These are phyloP conservation scores for Trichoderma gamsii DNA, from an alignment of 495 filamentous ascomycete genomes.

Conservation along the genomic window DNA sequence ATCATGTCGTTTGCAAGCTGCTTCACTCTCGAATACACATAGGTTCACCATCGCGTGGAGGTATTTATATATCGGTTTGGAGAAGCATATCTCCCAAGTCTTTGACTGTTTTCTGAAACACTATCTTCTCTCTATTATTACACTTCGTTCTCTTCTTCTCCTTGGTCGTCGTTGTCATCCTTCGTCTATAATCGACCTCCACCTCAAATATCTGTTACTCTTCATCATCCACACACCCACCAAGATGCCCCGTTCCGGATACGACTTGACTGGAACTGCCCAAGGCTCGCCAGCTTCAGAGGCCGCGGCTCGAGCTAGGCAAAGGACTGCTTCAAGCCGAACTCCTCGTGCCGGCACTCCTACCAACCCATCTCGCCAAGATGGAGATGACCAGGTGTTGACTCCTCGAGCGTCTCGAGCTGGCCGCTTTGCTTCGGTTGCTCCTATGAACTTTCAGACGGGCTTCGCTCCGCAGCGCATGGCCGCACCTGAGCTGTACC, in stretches of 20 bases:
- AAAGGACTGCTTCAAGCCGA: neutral
- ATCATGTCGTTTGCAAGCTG: neutral
- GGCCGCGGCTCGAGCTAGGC: constrained; percentile 1
- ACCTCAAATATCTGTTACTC: too few relatives aligned
- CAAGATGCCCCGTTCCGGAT: neutral
- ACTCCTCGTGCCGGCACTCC: constrained; percentile 7
- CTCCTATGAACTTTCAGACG: neutral
- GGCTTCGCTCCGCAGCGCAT: neutral
- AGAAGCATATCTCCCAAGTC: too few relatives aligned
- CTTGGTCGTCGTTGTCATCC: too few relatives aligned
- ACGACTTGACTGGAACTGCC: neutral
- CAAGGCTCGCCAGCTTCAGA: neutral
- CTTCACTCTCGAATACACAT: neutral
- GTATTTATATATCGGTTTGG: too few relatives aligned
- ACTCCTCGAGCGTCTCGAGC: constrained; percentile 3
- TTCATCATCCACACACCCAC: neutral
- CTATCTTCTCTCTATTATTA: too few relatives aligned
- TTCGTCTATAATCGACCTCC: too few relatives aligned
- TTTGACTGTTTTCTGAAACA: too few relatives aligned
- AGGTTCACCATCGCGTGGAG: too few relatives aligned
- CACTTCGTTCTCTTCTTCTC: too few relatives aligned
- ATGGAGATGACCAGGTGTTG: neutral
- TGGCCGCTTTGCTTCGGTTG: neutral
- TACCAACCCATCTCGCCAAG: neutral
- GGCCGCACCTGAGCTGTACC: neutral